Evolutionary conservation across 2,329 filamentous ascomycete genomes (phyloP), one percentile per base, ranked within the genome.

Genomic region (Microcyclospora tardicrescens): DNA sequence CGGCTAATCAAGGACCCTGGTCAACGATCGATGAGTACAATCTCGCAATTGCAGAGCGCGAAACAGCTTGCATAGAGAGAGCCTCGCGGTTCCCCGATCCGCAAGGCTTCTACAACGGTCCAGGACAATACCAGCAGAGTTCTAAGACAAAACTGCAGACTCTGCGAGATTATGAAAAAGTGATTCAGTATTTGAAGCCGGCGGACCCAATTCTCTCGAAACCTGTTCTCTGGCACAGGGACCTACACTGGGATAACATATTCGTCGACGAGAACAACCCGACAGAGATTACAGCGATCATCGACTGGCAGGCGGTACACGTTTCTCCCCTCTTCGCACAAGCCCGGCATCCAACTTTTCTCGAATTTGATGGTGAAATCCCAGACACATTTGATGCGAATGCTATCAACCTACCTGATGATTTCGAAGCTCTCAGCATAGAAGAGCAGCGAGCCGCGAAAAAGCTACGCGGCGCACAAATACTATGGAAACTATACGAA

Each of bases 221-320:
- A 32, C 12, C 30, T 5, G 12, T n/a, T 15, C 41, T 40, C 44
- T 59, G 54, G 62, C 60, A 66, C 38, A 43, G 41, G 28, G 61
- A 66, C 36, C 46, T 65, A 14, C 62, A 66, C 36, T 39, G 39
- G 13, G 60, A 54, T 8, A 66, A 58, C 34, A 60, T 61, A 37
- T 59, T 60, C 35, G 58, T 62, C 2, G 44, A 61, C 38, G 37
- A 49, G 3, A 34, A 39, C 2, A 33, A 60, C n/a, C 57, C 52
- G 10, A 57, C 57, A 8, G 39, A 50, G 42, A 42, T 61, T 34
- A 45, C 51, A 0, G 39, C 42, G n/a, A 44, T 62, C 24, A 57
- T 62, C 35, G 59, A 62, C 37, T 61, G 58, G 59, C 58, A 61
- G 40, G 51, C 52, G 8, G 54, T 50, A 4, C 43, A 56, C 34